These are phyloP conservation scores for Alnus rubra DNA, from an alignment of 306 rosid species.

Conservation along the genomic window DNA sequence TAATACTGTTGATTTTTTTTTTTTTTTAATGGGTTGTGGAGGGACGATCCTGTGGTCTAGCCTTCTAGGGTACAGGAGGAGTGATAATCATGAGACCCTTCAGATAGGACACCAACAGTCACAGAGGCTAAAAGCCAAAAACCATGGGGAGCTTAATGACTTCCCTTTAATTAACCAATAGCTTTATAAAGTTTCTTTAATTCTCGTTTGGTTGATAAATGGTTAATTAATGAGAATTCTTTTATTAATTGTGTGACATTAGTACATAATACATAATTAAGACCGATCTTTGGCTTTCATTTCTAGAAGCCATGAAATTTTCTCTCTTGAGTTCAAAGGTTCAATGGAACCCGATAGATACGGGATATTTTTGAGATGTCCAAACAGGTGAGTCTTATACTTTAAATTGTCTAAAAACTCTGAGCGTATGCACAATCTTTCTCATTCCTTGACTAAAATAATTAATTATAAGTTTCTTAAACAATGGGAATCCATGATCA, in stretches of 20 bases:
- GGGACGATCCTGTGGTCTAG: not conserved
- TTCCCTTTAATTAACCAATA: not conserved
- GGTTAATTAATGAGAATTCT: not conserved
- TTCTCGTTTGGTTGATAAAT: not conserved
- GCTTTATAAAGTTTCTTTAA: not conserved
- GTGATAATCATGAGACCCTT: not conserved
- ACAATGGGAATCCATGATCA: too few species aligned
- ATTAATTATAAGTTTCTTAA: too few species aligned
- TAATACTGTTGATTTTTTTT: not conserved
- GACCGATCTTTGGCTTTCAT: too few species aligned
- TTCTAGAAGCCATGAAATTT: too few species aligned
- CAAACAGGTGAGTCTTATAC: too few species aligned
- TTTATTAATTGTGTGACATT: not conserved
- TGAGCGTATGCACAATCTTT: too few species aligned
- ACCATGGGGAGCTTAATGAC: not conserved
- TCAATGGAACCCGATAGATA: too few species aligned
- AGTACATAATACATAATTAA: not conserved
- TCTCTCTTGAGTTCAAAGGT: too few species aligned
- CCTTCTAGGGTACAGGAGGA: not conserved
- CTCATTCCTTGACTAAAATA: too few species aligned
- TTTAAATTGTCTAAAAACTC: too few species aligned
- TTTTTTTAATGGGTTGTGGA: not conserved
- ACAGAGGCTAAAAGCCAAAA: not conserved
- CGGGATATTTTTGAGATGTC: too few species aligned
- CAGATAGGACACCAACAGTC: not conserved